Percentiles rank a stretch among this genome's conserved stretches.
Conservation (phyloP, 1,284 basidiomycete genomes). For the Pseudomicrostroma phylloplanum region DNA sequence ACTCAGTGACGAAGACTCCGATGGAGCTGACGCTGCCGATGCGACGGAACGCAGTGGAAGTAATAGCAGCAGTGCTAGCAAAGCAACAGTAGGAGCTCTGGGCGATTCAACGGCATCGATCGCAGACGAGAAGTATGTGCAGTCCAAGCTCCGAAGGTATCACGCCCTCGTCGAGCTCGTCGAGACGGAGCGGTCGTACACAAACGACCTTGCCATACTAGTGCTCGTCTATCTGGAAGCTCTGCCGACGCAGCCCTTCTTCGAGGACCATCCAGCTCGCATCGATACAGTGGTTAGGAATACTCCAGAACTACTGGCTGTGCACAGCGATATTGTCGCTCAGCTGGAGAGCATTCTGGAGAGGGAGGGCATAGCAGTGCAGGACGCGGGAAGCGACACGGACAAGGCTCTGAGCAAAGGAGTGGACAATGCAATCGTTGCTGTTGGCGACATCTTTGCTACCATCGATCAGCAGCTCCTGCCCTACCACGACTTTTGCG, state of each 20-base stretch:
- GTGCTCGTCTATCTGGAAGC: slow-evolving; percentile 45
- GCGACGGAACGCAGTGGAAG: too few species aligned
- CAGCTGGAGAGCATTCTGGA: slow-evolving; percentile 31
- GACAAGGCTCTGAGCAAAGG: slow-evolving; percentile 13
- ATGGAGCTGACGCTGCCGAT: neutral
- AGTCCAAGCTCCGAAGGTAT: slow-evolving; percentile 26
- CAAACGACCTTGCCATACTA: slow-evolving; percentile 41
- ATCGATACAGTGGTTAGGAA: slow-evolving; percentile 40
- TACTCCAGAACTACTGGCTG: slow-evolving; percentile 31
- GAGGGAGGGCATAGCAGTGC: slow-evolving; percentile 20
- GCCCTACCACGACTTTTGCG: slow-evolving; percentile 44
- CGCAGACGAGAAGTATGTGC: neutral
- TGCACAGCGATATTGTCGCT: slow-evolving; percentile 35
- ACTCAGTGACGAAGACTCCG: neutral
- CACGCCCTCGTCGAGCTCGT: slow-evolving; percentile 44
- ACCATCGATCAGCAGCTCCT: slow-evolving; percentile 23
- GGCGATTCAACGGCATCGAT: neutral
- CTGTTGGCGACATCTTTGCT: neutral
- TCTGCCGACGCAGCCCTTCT: slow-evolving; percentile 40
- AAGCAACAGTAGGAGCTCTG: neutral
- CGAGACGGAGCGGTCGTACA: slow-evolving; percentile 47
- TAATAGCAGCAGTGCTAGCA: too few species aligned
- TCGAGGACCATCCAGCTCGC: slow-evolving; percentile 34
- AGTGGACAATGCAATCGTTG: slow-evolving; percentile 8
- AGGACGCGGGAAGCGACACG: neutral